A percentile compares a stretch with the other conserved stretches of the same genome.
Evolutionary conservation across 805 yeast genomes (phyloP).

Genomic region (Yueomyces sinensis): DNA sequence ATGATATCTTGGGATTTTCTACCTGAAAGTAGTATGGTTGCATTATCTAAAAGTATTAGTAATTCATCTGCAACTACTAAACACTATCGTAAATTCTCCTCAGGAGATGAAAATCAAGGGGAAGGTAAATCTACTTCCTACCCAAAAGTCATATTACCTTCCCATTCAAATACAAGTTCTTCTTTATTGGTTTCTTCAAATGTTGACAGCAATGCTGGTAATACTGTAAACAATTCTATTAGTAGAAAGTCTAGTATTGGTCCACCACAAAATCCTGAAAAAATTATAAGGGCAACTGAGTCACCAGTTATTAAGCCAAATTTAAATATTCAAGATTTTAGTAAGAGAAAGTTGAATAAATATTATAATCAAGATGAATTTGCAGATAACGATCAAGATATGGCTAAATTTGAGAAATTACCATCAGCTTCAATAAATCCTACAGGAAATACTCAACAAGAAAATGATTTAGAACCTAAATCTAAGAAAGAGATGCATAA

Average conservation of each 20-base stretch:
- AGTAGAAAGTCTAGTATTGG: slow-evolving; percentile 5
- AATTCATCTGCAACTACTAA: not conserved
- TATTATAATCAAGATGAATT: not conserved
- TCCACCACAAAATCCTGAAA: slow-evolving; percentile 19
- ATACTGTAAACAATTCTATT: not conserved
- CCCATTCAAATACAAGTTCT: slow-evolving; percentile 3
- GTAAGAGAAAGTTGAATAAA: not conserved
- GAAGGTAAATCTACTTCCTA: not conserved
- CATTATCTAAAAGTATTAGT: not conserved
- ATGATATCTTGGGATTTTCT: slow-evolving; percentile 15
- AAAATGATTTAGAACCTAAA: not conserved
- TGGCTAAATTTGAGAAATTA: not conserved
- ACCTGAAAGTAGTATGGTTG: slow-evolving; percentile 13
- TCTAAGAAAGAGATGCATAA: slow-evolving; percentile 42
- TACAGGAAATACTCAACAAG: not conserved
- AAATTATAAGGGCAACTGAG: slow-evolving; percentile 14
- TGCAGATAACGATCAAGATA: not conserved
- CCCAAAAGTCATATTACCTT: slow-evolving; percentile 16
- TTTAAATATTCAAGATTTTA: not conserved
- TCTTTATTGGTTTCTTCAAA: not conserved
- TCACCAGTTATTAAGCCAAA: slow-evolving; percentile 17
- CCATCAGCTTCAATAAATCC: not conserved
- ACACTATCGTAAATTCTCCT: too few relatives aligned
- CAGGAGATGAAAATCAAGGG: not conserved
- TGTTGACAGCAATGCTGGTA: not conserved